Base-by-base conservation (phyloP, 2,329 filamentous ascomycete species). In the Macrophomina pseudophaseolina region DNA sequence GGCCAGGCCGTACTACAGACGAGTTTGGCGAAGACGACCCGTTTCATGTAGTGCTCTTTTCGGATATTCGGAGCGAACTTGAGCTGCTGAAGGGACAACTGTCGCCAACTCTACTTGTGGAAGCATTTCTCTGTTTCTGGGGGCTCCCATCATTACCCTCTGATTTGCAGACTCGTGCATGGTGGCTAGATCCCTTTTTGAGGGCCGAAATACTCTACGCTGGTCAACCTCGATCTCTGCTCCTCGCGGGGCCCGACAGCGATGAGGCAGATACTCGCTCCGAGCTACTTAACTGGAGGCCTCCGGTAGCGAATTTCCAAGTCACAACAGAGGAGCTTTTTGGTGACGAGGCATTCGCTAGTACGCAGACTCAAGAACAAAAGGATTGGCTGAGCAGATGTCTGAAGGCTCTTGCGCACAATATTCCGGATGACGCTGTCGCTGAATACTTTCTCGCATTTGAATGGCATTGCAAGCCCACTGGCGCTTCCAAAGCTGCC, bases 11-110 rank as follows among this genome's bases (percentile, higher is more conserved):
- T 58, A 90, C 90, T 0, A 82, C 91, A 68, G 93, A 97, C 74
- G 88, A 93, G 32, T 84, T 87, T 1, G 86, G 85, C 16, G 90
- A 92, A 69, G 90, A 94, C 67, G 94, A 97, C 72, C 91, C 93
- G 0, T 97, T 91, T 70, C 86, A 93, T 42, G 87, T 95, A 3
- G 86, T 97, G 53, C 86, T 97, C 73, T 93, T 89, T 71, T 86
- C 88, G 0, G 95, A 98, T 74, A 82, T 97, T 23, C 80, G 87
- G 68, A 83, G 86, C 0, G 83, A 91, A 33, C 74, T 97, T 1
- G 80, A 88, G 38, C 72, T 80, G 64, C 5, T 74, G 74, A 32
- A 70, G 83, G 66, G 65, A 74, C 65, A 67, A 68, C 54, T 74
- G 2, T 73, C 86, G 0, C 77, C 75, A 7, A 72, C 76, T 9